Base-by-base conservation (phyloP, 345 rosid genomes). In the Ceriops zippeliana region DNA sequence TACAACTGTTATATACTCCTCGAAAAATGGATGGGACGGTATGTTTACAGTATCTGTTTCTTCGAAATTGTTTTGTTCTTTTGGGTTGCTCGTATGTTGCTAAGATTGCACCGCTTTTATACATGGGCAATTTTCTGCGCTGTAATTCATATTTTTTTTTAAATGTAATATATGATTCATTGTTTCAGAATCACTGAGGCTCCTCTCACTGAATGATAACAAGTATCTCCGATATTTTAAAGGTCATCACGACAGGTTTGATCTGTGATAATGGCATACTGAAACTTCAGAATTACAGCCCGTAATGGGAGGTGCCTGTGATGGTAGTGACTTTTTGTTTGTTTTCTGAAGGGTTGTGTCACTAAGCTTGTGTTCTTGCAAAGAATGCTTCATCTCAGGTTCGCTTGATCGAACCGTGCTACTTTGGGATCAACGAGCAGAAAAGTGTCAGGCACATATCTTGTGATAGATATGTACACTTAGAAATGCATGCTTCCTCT, bases 21-120 rank as follows among this genome's bases (percentile, higher is more conserved):
- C 98, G 58, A 85, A 88, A 77, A 95, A 91, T 82, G 99, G 99
- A 64, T 95, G 99, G 99, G 99, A 95, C 76, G 99, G 97, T 91
- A 80, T 68, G 90, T 69, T 69, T 68, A 21, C 31, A 20, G 19
- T 20, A 56, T 4, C 5, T 7, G n/a, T 42, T 52, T 38, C 5
- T 6, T 1, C n/a, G 15, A 2, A 11, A 7, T 16, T 65, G 30
- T 1, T 31, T 34, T 58, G 15, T 15, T 70, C 42, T 37, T 42
- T 46, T 31, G n/a, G 26, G 49, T 24, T 61, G 49, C 56, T 31
- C 34, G 17, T 51, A 15, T 61, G 67, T 20, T 52, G 66, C 10
- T 52, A 58, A 15, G 30, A 58, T 7, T 71, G 26, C 49, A 21
- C 59, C 7, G 35, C 54, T 27, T 15, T 53, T 26, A 21, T 75